Evolutionary conservation across 805 yeast genomes (phyloP).

Genomic region (Starmerella geochares): DNA sequence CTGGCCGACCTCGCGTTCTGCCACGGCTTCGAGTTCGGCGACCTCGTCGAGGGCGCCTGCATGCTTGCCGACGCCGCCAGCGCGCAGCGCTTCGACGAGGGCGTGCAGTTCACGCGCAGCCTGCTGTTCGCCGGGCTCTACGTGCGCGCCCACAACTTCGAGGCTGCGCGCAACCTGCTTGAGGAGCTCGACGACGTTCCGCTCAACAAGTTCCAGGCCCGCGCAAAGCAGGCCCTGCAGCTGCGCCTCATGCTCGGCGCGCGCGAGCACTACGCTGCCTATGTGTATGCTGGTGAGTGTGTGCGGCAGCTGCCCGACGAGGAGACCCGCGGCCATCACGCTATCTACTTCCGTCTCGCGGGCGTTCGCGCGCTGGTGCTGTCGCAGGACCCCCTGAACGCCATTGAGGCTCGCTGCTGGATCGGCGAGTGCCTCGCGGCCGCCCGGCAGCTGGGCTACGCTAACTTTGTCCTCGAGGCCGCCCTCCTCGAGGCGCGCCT

Average conservation of each 20-base stretch:
- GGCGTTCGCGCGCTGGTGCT: conserved; percentile 3
- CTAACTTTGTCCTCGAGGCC: conserved; percentile 4
- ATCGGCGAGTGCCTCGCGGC: not conserved
- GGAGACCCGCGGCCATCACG: not conserved
- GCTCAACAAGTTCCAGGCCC: not conserved
- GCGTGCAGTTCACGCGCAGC: not conserved
- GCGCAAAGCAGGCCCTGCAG: not conserved
- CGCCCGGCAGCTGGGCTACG: not conserved
- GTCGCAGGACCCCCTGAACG: conserved; percentile 2
- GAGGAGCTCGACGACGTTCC: not conserved
- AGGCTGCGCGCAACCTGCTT: not conserved
- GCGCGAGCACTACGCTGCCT: not conserved
- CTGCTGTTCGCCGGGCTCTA: not conserved
- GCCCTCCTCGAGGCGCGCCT: conserved; percentile 9
- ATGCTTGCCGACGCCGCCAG: not conserved
- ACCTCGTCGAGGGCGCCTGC: not conserved
- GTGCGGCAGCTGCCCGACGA: not conserved
- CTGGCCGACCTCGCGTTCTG: not conserved
- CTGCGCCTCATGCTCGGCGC: not conserved
- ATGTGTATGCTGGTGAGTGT: not conserved
- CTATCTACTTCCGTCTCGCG: not conserved
- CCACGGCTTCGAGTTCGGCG: conserved; percentile 3
- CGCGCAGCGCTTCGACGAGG: not conserved
- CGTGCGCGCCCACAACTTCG: conserved; percentile 5
- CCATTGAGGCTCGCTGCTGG: conserved; percentile 2